Evolutionary conservation across 257 asterid species (phyloP).

Genomic region (Capsicum pubescens): DNA sequence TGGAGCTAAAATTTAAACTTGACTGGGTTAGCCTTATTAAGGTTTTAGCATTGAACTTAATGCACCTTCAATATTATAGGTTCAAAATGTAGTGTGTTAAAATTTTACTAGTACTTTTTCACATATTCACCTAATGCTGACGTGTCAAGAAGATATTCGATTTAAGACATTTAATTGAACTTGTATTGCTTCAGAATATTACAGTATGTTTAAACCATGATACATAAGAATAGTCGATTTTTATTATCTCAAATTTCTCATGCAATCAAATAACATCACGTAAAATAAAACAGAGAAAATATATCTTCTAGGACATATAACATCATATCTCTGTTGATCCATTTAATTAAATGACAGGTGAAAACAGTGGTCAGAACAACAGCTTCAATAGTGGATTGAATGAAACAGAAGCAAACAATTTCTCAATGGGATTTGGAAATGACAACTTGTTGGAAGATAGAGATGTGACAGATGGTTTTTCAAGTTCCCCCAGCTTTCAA

Average conservation of each 20-base stretch:
- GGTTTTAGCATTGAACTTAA: background rate
- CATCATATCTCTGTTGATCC: background rate
- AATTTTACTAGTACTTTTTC: background rate
- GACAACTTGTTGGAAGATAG: constrained; percentile 36
- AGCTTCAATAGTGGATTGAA: constrained; percentile 28
- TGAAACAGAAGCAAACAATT: constrained; percentile 21
- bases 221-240: too few relatives aligned
- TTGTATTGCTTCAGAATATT: background rate
- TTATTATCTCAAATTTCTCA: background rate
- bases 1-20: background rate
- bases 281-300: background rate
- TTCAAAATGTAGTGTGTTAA: background rate
- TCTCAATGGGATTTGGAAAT: constrained; percentile 36
- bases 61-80: background rate
- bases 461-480: constrained; percentile 33
- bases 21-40: background rate
- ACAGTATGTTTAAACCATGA: background rate
- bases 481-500: constrained; percentile 41
- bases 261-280: background rate
- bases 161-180: background rate
- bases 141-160: background rate
- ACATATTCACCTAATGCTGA: background rate
- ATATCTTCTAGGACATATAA: too few relatives aligned
- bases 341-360: constrained; percentile 37
- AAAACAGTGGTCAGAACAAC: constrained; percentile 34